Evolutionary conservation across 169 alveolate species (phyloP).

Genomic region (Plasmodium chabaudi): DNA sequence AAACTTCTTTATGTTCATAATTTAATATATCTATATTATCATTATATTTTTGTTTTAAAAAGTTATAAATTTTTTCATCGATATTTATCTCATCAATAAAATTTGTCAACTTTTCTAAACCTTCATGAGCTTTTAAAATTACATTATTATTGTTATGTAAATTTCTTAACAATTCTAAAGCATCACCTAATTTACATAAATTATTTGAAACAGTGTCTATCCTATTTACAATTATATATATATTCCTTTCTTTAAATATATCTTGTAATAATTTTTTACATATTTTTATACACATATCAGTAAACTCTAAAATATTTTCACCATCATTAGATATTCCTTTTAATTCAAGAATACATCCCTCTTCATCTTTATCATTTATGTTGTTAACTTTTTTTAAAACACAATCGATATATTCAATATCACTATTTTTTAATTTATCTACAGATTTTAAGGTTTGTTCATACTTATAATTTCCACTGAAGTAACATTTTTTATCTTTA

Average conservation of each 20-base stretch:
- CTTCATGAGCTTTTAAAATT: conserved; percentile 80
- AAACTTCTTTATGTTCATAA: conserved; percentile 80
- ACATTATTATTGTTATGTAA: conserved; percentile 80
- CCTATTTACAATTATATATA: conserved; percentile 74
- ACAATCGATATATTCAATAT: conserved; percentile 21
- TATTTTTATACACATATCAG: conserved; percentile 26
- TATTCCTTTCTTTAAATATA: conserved; percentile 47
- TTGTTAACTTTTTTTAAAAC: conserved; percentile 14
- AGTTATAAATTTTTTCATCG: conserved; percentile 76
- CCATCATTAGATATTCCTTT: conserved; percentile 36
- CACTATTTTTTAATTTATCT: conserved; percentile 34
- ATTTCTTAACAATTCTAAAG: conserved; percentile 81
- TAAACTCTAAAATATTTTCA: conserved; percentile 20
- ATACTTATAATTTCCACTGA: not conserved
- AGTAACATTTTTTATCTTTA: too few species aligned
- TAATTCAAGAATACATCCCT: conserved; percentile 34
- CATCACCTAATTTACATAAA: conserved; percentile 85
- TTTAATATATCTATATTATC: conserved; percentile 53
- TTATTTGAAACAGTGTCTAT: conserved; percentile 84
- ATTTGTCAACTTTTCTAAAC: conserved; percentile 78
- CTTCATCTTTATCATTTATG: conserved; percentile 5
- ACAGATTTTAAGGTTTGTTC: not conserved
- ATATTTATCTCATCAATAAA: conserved; percentile 81
- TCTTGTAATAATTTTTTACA: conserved; percentile 44
- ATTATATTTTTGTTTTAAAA: conserved; percentile 77